Percentiles rank a stretch among this genome's conserved stretches.
Evolutionary conservation across 805 yeast genomes (phyloP).

Genomic region (Metschnikowia continentalis): DNA sequence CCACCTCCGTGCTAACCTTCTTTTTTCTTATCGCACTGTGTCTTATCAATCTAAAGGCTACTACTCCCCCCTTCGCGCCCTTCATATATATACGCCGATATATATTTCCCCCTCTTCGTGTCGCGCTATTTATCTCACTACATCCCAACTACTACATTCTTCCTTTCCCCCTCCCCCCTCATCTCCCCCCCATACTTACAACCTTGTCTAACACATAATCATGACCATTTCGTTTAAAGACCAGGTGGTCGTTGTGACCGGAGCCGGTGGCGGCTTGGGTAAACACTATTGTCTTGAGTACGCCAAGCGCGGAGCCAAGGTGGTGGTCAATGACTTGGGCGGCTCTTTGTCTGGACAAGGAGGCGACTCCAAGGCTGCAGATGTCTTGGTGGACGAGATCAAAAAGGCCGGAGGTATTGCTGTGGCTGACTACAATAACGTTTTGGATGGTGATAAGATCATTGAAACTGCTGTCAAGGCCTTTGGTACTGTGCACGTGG

Average conservation of each 20-base stretch:
- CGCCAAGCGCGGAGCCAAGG: constrained; percentile 90
- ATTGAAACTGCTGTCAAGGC: constrained; percentile 79
- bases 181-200: not conserved
- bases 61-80: not conserved
- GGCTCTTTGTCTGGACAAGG: constrained; percentile 76
- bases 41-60: not conserved
- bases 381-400: constrained; percentile 83
- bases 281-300: constrained; percentile 80
- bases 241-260: constrained; percentile 89
- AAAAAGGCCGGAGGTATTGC: constrained; percentile 74
- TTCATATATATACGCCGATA: not conserved
- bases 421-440: constrained; percentile 91
- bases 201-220: constrained; percentile 1
- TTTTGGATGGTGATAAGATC: constrained; percentile 78
- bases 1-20: not conserved
- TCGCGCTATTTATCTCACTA: not conserved
- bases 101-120: not conserved
- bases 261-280: constrained; percentile 98
- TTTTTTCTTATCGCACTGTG: not conserved
- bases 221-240: constrained; percentile 52
- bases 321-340: constrained; percentile 92
- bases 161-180: too few relatives aligned
- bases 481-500: constrained; percentile 84
- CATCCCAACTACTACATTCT: not conserved
- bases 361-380: constrained; percentile 72